phyloP scores from a whole-genome alignment of 768 basidiomycete species.

The Naganishia kalamii region DNA sequence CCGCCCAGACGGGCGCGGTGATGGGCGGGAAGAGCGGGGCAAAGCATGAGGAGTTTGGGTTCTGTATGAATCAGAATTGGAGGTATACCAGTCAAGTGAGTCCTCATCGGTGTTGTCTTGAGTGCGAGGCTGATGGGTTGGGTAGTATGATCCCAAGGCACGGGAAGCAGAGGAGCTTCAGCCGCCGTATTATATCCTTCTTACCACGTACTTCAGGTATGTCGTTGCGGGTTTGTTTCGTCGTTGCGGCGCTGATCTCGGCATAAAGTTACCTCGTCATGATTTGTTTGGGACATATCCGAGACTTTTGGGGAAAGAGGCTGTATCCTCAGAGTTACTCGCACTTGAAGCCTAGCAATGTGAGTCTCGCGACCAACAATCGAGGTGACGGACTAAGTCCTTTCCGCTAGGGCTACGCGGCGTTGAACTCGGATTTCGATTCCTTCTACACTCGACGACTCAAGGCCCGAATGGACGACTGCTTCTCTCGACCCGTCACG shows the following conservation, averaged over 20 bases:
- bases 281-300: slow-evolving; percentile 81
- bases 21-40: slow-evolving; percentile 31
- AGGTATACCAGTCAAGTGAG: slow-evolving; percentile 50
- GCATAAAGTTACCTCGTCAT: slow-evolving; percentile 71
- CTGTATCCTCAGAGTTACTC: slow-evolving; percentile 63
- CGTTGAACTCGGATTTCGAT: slow-evolving; percentile 95
- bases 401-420: slow-evolving; percentile 73
- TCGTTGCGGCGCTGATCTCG: not conserved
- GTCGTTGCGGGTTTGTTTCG: not conserved
- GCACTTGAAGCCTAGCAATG: slow-evolving; percentile 76
- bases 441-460: slow-evolving; percentile 97
- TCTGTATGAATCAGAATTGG: slow-evolving; percentile 68
- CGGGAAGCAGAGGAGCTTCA: slow-evolving; percentile 58
- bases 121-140: not conserved
- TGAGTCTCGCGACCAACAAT: slow-evolving; percentile 48
- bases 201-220: slow-evolving; percentile 72
- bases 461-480: slow-evolving; percentile 89
- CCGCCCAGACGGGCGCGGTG: slow-evolving; percentile 29
- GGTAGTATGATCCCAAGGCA: slow-evolving; percentile 43
- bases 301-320: slow-evolving; percentile 90
- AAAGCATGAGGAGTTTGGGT: slow-evolving; percentile 78
- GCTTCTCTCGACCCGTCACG: slow-evolving; percentile 85
- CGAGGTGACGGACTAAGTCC: not conserved
- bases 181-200: slow-evolving; percentile 84
- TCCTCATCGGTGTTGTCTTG: not conserved